Percentiles rank a stretch among this genome's conserved stretches.
These are phyloP conservation scores for Alternaria atra DNA, from an alignment of 2,329 filamentous ascomycete species.

Conservation along the genomic window DNA sequence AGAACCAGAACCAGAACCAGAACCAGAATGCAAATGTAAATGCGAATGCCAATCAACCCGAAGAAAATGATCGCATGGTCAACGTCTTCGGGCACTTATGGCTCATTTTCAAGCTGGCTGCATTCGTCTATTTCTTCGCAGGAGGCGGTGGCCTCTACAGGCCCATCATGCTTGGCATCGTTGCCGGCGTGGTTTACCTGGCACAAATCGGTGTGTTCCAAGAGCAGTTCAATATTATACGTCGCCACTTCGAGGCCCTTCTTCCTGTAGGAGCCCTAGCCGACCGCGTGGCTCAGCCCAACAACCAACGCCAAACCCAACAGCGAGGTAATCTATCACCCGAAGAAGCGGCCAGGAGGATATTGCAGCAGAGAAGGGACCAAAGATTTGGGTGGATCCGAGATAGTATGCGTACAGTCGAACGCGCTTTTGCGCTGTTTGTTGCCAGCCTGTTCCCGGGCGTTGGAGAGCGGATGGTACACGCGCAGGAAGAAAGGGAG, in stretches of 20 bases:
- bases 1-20: conserved; percentile 20
- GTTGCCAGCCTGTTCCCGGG: conserved; percentile 69
- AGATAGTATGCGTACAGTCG: conserved; percentile 55
- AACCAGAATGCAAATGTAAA: conserved; percentile 17
- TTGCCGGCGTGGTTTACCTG: conserved; percentile 54
- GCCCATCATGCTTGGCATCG: conserved; percentile 52
- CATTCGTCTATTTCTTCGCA: conserved; percentile 67
- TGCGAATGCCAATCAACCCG: conserved; percentile 20
- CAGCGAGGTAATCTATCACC: conserved; percentile 45
- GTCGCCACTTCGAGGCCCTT: conserved; percentile 57
- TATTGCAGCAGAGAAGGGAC: conserved; percentile 49
- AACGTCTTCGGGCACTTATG: conserved; percentile 57
- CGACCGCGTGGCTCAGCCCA: conserved; percentile 26
- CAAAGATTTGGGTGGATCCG: conserved; percentile 42
- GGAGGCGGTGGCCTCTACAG: conserved; percentile 55
- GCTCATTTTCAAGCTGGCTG: conserved; percentile 66
- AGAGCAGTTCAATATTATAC: conserved; percentile 48
- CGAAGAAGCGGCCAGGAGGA: conserved; percentile 53
- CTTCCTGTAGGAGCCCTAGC: conserved; percentile 39
- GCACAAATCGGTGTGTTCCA: conserved; percentile 55
- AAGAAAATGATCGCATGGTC: conserved; percentile 37
- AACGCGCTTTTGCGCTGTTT: conserved; percentile 68
- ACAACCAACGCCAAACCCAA: conserved; percentile 9
- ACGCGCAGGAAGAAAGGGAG: conserved; percentile 61
- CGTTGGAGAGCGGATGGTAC: conserved; percentile 68